Evolutionary conservation across 768 basidiomycete species (phyloP), one percentile per base, ranked within the genome.

Genomic region (Trametes gibbosa): DNA sequence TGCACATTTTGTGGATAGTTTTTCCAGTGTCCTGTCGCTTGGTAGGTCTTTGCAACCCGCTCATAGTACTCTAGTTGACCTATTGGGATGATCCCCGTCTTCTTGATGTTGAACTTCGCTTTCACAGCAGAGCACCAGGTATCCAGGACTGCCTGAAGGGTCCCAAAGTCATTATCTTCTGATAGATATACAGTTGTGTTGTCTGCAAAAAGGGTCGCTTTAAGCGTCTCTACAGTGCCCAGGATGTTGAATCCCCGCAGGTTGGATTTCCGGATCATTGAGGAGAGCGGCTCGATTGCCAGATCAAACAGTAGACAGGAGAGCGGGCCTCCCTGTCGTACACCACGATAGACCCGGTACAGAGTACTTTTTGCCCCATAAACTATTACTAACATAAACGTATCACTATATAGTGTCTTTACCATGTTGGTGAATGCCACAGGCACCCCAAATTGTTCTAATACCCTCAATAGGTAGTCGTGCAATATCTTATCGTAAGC

Each of bases 391-490:
- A n/a, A 41, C 16, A n/a, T 41, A 5, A 12, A 9, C 5, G 40
- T n/a, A 41, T 17, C 5, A 5, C 12, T 19, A 17, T 43, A 43
- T 43, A 43, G 42, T 8, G 42, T 9, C 42, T 43, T 58, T 0
- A 77, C 53, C 0, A 64, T 71, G 1, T 63, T 56, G 0, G 73
- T 69, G 56, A 62, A 62, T 7, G 5, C 5, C 7, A 47, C 45
- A 2, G 63, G 63, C 0, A 66, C 5, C 0, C 54, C 47, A 21
- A 62, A 52, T 32, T 43, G 42, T 14, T 41, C 13, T 14, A 66
- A 32, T 25, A 59, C 48, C 21, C 27, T 29, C 61, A 58, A 63
- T 0, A 66, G 49, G 56, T 64, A 66, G 24, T 62, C 56, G 43
- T 66, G 65, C 3, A 35, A 40, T 10, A 66, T 64, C 27, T 64